A percentile compares a stretch with the other conserved stretches of the same genome.
These are phyloP conservation scores for Ustilago bromivora DNA, from an alignment of 1,284 basidiomycete species.

Conservation along the genomic window DNA sequence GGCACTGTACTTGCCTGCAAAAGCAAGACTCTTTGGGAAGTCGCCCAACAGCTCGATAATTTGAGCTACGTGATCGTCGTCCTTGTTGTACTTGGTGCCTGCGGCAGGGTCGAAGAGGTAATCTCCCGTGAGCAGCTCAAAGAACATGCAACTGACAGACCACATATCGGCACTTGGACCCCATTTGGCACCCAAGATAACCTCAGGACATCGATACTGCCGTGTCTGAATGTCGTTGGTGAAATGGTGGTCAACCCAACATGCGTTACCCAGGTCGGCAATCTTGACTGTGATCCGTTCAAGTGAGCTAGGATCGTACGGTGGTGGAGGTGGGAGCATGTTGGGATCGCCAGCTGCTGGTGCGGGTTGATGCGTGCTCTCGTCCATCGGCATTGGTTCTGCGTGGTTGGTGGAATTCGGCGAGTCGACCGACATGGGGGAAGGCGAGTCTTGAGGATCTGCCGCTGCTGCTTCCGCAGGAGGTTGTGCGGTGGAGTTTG, in stretches of 20 bases:
- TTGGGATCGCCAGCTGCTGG: slow-evolving; percentile 74
- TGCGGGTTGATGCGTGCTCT: slow-evolving; percentile 67
- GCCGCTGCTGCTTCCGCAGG: slow-evolving; percentile 51
- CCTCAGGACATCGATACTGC: slow-evolving; percentile 97
- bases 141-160: slow-evolving; percentile 91
- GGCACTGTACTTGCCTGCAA: slow-evolving; percentile 91
- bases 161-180: slow-evolving; percentile 94
- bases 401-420: slow-evolving; percentile 29
- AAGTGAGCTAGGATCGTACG: slow-evolving; percentile 74
- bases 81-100: slow-evolving; percentile 85
- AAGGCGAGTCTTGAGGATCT: slow-evolving; percentile 53
- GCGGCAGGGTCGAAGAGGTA: slow-evolving; percentile 90
- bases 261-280: slow-evolving; percentile 94
- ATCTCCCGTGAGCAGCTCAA: slow-evolving; percentile 86
- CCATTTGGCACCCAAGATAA: slow-evolving; percentile 96
- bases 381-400: slow-evolving; percentile 41
- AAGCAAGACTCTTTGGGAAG: slow-evolving; percentile 82
- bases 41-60: slow-evolving; percentile 97
- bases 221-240: slow-evolving; percentile 97
- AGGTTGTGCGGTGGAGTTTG: slow-evolving; percentile 11
- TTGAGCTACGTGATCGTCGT: slow-evolving; percentile 98
- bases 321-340: slow-evolving; percentile 73
- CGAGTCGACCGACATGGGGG: slow-evolving; percentile 55
- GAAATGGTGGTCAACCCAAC: slow-evolving; percentile 91
- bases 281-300: slow-evolving; percentile 99